A percentile compares a stretch with the other conserved stretches of the same genome.
phyloP scores from a whole-genome alignment of 1,284 basidiomycete genomes.

The Pseudozyma hubeiensis region DNA sequence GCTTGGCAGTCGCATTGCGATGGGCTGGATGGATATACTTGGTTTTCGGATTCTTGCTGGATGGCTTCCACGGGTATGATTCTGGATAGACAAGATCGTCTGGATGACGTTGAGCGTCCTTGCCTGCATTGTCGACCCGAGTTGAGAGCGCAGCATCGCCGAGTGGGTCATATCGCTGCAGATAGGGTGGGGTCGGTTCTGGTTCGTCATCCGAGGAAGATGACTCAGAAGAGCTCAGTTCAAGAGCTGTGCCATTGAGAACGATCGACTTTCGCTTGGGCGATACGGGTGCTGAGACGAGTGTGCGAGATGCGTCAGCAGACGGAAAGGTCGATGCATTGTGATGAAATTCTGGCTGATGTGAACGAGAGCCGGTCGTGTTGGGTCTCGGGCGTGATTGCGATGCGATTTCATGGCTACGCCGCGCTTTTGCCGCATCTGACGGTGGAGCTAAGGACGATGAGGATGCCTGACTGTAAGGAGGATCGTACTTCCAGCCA shows the following conservation, averaged over 20 bases:
- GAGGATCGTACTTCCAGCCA: constrained; percentile 32
- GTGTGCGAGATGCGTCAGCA: background rate
- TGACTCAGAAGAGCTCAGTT: constrained; percentile 16
- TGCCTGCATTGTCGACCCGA: no score
- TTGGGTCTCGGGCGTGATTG: constrained; percentile 2
- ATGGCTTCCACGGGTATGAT: constrained; percentile 39
- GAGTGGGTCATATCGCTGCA: background rate
- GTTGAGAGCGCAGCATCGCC: background rate
- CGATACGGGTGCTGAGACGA: constrained; percentile 17
- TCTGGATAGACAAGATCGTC: constrained; percentile 42
- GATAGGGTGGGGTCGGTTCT: background rate
- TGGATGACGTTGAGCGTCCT: constrained; percentile 14
- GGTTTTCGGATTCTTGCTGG: constrained; percentile 15
- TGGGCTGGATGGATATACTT: constrained; percentile 48
- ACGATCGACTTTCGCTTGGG: constrained; percentile 2
- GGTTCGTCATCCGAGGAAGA: constrained; percentile 24
- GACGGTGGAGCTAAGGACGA: constrained; percentile 1
- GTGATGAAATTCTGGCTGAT: background rate
- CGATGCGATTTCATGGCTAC: background rate
- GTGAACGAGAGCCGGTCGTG: background rate
- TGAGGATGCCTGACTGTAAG: background rate
- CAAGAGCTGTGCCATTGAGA: background rate
- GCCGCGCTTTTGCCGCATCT: background rate
- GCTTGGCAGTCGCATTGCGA: constrained; percentile 55
- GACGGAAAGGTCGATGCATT: background rate